These are phyloP conservation scores for Tylopilus felleus DNA, from an alignment of 768 basidiomycete species.

Conservation along the genomic window DNA sequence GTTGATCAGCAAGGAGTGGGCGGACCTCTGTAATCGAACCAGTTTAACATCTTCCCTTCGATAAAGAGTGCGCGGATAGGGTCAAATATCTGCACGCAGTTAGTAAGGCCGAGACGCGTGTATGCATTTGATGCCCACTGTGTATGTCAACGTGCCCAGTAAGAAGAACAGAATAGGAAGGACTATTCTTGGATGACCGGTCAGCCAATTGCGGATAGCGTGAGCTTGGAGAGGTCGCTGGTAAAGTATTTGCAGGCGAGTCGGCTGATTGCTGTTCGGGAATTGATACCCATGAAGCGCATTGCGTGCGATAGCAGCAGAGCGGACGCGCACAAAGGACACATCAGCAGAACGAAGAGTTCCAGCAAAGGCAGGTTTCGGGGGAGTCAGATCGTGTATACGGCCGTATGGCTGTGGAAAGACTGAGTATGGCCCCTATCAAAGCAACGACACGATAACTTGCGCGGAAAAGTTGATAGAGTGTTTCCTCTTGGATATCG, in stretches of 20 bases:
- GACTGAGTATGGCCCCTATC: not conserved
- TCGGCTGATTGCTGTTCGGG: slow-evolving; percentile 27
- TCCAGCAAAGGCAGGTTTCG: slow-evolving; percentile 61
- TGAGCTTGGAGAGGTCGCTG: slow-evolving; percentile 64
- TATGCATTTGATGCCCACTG: slow-evolving; percentile 45
- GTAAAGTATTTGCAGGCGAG: slow-evolving; percentile 54
- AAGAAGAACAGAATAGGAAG: slow-evolving; percentile 81
- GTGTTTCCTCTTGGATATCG: slow-evolving; percentile 73
- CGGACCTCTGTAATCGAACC: slow-evolving; percentile 77
- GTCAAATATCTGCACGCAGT: slow-evolving; percentile 73
- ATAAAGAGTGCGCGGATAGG: slow-evolving; percentile 85
- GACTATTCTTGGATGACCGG: slow-evolving; percentile 81
- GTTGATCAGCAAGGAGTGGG: not conserved
- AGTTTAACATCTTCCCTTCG: slow-evolving; percentile 74
- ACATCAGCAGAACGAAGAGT: slow-evolving; percentile 63
- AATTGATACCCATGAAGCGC: slow-evolving; percentile 62
- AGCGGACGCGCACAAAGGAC: slow-evolving; percentile 56
- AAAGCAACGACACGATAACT: slow-evolving; percentile 22
- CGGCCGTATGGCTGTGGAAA: slow-evolving; percentile 71
- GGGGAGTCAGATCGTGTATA: slow-evolving; percentile 62
- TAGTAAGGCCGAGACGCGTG: not conserved
- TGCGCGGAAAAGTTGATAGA: slow-evolving; percentile 79
- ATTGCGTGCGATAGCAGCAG: slow-evolving; percentile 82
- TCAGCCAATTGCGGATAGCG: slow-evolving; percentile 72
- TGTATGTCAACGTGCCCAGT: slow-evolving; percentile 86